These are phyloP conservation scores for Lagenaria siceraria DNA, from an alignment of 306 rosid species.

Conservation along the genomic window DNA sequence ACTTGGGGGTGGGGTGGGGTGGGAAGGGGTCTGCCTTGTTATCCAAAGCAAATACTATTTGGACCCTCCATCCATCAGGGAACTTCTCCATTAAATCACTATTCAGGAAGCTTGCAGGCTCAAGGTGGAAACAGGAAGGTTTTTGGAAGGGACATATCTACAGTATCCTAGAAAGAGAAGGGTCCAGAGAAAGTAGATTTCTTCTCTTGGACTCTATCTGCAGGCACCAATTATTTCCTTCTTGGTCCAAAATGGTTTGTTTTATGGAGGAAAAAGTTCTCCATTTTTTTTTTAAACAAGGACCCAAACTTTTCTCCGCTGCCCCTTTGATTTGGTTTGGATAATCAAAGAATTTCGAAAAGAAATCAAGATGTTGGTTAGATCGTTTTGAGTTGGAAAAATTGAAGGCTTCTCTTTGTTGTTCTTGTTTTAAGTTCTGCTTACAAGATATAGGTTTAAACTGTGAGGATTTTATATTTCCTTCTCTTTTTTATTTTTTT, in stretches of 20 bases:
- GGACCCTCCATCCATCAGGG: background rate
- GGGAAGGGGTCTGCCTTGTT: too few relatives aligned
- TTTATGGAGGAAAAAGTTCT: background rate
- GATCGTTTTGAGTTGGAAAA: too few relatives aligned
- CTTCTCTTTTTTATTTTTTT: too few relatives aligned
- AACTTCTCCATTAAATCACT: background rate
- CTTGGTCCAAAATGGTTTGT: background rate
- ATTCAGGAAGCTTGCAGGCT: background rate
- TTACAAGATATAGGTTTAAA: too few relatives aligned
- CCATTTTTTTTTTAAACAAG: background rate
- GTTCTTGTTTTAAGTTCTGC: too few relatives aligned
- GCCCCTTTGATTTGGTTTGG: too few relatives aligned
- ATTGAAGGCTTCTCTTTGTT: too few relatives aligned
- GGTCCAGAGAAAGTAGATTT: background rate
- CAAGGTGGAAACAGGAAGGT: background rate
- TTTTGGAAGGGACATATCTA: background rate
- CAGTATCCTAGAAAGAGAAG: background rate
- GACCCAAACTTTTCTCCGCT: too few relatives aligned
- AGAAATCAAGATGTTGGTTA: too few relatives aligned
- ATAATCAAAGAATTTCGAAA: too few relatives aligned
- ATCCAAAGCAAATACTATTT: background rate
- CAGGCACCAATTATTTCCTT: background rate
- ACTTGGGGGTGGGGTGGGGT: too few relatives aligned
- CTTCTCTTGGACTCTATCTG: background rate
- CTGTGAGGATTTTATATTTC: too few relatives aligned